These are phyloP conservation scores for Zostera marina DNA, from an alignment of 116 monocot genomes.

Conservation along the genomic window DNA sequence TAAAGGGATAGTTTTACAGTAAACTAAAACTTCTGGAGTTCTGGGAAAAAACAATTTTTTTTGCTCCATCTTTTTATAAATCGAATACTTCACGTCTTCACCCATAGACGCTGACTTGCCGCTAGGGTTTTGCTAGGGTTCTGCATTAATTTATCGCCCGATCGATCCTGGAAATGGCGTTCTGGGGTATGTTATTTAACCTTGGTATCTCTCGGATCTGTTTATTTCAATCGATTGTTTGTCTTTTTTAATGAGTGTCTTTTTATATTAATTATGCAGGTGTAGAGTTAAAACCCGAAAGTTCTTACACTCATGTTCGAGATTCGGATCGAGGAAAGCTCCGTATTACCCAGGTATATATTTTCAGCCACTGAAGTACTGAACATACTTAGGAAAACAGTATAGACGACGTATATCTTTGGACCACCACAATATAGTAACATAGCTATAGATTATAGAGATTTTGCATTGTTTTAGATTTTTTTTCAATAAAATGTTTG, in stretches of 20 bases:
- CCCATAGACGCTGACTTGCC: not conserved
- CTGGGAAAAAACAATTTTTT: too few species aligned
- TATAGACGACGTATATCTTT: too few species aligned
- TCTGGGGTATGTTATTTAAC: not conserved
- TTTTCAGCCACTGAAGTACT: too few species aligned
- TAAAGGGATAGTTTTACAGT: too few species aligned
- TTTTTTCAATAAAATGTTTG: too few species aligned
- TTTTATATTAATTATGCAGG: slow-evolving; percentile 19
- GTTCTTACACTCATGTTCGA: slow-evolving; percentile 38
- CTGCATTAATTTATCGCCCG: not conserved
- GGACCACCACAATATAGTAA: too few species aligned
- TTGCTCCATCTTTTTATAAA: too few species aligned
- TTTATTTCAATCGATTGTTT: not conserved
- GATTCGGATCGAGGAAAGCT: slow-evolving; percentile 42
- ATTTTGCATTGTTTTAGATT: too few species aligned
- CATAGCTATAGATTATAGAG: too few species aligned
- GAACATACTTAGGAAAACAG: too few species aligned
- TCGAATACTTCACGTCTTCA: too few species aligned
- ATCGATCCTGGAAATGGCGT: not conserved
- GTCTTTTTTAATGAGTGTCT: not conserved
- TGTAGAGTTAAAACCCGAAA: slow-evolving; percentile 62
- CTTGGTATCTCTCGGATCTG: not conserved
- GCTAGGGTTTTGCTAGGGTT: not conserved
- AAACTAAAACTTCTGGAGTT: too few species aligned
- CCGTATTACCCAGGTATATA: slow-evolving; percentile 57